Base-by-base conservation (phyloP, 192 early-diverging fungal genomes). In the Dissophora globulifera region DNA sequence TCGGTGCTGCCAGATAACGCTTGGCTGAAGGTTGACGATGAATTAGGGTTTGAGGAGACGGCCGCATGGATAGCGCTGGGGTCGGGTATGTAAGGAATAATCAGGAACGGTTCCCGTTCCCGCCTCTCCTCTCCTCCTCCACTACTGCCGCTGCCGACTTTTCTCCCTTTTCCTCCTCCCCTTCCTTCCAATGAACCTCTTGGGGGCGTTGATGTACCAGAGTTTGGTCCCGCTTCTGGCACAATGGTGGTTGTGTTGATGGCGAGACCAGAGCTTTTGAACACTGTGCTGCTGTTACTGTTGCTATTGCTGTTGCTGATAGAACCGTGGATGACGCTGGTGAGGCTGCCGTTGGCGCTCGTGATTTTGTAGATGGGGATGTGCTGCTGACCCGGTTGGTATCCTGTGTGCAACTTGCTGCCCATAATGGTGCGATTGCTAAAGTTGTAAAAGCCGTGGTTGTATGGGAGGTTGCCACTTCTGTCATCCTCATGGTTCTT, bases 91-190 rank as follows among this genome's bases (percentile, higher is more conserved):
- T 49, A 60, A 3, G 58, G 58, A 33, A 48, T 33, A 32, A 60
- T 49, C 45, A 60, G 23, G 27, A 60, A 60, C 0, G 58, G 58
- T 19, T 60, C 45, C 19, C 31, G 42, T 29, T 57, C 40, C 40
- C 43, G 43, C 4, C n/a, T 45, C 43, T 4, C n/a, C n/a, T n/a
- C n/a, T n/a, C n/a, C n/a, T n/a, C n/a, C n/a, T n/a, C n/a, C n/a
- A n/a, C n/a, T n/a, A n/a, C n/a, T n/a, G n/a, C n/a, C n/a, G n/a
- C n/a, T n/a, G n/a, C n/a, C n/a, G n/a, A n/a, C n/a, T n/a, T n/a
- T n/a, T n/a, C n/a, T n/a, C n/a, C n/a, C n/a, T n/a, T n/a, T n/a
- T n/a, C n/a, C n/a, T n/a, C n/a, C n/a, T n/a, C n/a, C n/a, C n/a
- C n/a, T n/a, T n/a, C n/a, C n/a, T n/a, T n/a, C n/a, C n/a, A n/a